A percentile compares a stretch with the other conserved stretches of the same genome.
Evolutionary conservation across 2,329 filamentous ascomycete genomes (phyloP).

Genomic region (Coniochaeta hoffmannii): DNA sequence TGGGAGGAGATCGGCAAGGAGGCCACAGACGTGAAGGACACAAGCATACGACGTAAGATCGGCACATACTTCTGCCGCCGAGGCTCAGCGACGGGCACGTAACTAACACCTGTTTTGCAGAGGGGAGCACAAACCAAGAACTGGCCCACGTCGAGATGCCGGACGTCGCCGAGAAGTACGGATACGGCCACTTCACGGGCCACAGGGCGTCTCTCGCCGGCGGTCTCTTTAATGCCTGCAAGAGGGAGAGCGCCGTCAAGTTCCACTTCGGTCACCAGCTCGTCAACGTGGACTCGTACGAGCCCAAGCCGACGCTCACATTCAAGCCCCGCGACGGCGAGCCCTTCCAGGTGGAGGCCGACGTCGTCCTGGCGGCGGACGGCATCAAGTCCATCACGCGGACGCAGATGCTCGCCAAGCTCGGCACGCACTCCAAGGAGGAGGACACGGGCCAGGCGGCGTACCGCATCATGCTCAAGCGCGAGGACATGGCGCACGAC

Average conservation of each 20-base stretch:
- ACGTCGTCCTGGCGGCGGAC: conserved; percentile 46
- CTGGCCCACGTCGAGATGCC: conserved; percentile 63
- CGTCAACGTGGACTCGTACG: conserved; percentile 49
- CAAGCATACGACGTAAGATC: conserved; percentile 59
- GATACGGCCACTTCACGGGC: conserved; percentile 72
- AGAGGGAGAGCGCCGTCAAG: conserved; percentile 50
- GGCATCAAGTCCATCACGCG: conserved; percentile 47
- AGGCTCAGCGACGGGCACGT: background rate
- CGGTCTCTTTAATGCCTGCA: conserved; percentile 63
- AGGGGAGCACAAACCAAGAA: conserved; percentile 62
- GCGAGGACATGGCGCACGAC: conserved; percentile 58
- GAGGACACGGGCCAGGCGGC: conserved; percentile 68
- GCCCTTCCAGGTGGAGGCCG: conserved; percentile 44
- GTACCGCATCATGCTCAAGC: conserved; percentile 70
- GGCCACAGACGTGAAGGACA: conserved; percentile 62
- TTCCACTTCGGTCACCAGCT: conserved; percentile 61
- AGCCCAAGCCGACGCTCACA: conserved; percentile 51
- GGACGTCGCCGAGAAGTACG: conserved; percentile 61
- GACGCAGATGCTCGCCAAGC: conserved; percentile 44
- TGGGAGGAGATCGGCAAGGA: conserved; percentile 65
- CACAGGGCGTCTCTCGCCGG: conserved; percentile 67
- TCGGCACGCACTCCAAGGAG: conserved; percentile 45
- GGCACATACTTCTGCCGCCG: background rate
- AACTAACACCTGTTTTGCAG: conserved; percentile 22
- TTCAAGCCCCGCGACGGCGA: conserved; percentile 49